Conservation (phyloP, 1,284 basidiomycete genomes). For the Termitomyces sp. region DNA sequence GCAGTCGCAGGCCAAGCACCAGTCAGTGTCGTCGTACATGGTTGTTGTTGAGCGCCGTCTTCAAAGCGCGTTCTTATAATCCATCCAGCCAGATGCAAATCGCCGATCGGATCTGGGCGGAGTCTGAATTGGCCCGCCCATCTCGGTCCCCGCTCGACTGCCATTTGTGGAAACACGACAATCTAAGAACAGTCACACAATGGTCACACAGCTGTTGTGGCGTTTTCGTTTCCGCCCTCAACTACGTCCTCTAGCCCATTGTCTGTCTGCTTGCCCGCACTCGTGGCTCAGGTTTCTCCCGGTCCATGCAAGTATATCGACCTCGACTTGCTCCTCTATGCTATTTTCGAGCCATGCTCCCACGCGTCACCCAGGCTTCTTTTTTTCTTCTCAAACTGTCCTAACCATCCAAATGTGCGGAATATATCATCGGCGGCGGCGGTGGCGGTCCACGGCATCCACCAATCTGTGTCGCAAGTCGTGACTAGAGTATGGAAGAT, state of each 20-base stretch:
- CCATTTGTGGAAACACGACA: not conserved
- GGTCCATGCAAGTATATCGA: not conserved
- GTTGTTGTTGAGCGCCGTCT: not conserved
- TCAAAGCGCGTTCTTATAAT: constrained; percentile 8
- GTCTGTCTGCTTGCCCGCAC: not conserved
- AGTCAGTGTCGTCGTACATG: constrained; percentile 67
- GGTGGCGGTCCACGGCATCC: not conserved
- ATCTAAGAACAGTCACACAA: not conserved
- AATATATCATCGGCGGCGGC: not conserved
- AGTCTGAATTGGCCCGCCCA: constrained; percentile 16
- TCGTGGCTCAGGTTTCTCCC: too few species aligned
- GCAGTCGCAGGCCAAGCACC: constrained; percentile 60
- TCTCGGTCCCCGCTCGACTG: constrained; percentile 17
- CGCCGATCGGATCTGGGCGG: constrained; percentile 7
- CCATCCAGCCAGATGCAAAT: constrained; percentile 9
- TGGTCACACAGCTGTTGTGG: not conserved
- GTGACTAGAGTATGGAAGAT: not conserved
- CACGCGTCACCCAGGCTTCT: not conserved
- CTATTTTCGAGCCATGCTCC: not conserved
- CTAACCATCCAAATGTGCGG: too few species aligned
- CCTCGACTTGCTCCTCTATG: not conserved
- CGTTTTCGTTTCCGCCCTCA: not conserved
- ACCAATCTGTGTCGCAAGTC: not conserved
- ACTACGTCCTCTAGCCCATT: not conserved
- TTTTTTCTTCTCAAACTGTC: not conserved